A percentile compares a stretch with the other conserved stretches of the same genome.
Conservation (phyloP, 1,139 yeast species). For the Saccharomycopsis hybrid region DNA sequence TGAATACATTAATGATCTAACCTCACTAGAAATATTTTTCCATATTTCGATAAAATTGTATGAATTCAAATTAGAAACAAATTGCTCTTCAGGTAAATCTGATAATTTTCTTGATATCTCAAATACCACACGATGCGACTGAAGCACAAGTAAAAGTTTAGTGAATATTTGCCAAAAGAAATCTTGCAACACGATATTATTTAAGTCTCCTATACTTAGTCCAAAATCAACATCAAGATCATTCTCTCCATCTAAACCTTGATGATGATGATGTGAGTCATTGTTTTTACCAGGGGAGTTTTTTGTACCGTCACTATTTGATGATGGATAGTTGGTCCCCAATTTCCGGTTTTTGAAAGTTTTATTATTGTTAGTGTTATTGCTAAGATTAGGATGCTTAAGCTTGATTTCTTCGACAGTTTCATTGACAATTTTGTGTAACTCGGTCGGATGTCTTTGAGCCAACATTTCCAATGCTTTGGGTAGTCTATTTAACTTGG, state of each 20-base stretch:
- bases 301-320: too few species aligned
- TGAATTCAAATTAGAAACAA: conserved; percentile 18
- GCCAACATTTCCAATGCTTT: conserved; percentile 52
- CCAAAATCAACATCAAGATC: conserved; percentile 24
- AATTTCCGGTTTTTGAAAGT: neutral
- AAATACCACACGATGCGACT: conserved; percentile 60
- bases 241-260: too few species aligned
- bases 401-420: conserved; percentile 60
- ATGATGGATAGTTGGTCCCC: too few species aligned
- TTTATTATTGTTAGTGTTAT: neutral
- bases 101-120: conserved; percentile 42
- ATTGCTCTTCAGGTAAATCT: conserved; percentile 21
- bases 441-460: conserved; percentile 42
- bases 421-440: conserved; percentile 49
- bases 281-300: neutral
- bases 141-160: conserved; percentile 57
- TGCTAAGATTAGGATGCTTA: conserved; percentile 40
- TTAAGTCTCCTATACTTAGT: conserved; percentile 35
- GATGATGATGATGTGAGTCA: conserved; percentile 26
- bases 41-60: conserved; percentile 53
- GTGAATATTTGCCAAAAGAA: conserved; percentile 63
- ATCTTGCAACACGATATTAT: conserved; percentile 58
- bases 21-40: conserved; percentile 50
- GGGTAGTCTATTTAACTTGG: conserved; percentile 56
- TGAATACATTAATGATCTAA: conserved; percentile 47